These are phyloP conservation scores for Entelexis paramagnoliae DNA, from an alignment of 1,139 yeast species.

Conservation along the genomic window DNA sequence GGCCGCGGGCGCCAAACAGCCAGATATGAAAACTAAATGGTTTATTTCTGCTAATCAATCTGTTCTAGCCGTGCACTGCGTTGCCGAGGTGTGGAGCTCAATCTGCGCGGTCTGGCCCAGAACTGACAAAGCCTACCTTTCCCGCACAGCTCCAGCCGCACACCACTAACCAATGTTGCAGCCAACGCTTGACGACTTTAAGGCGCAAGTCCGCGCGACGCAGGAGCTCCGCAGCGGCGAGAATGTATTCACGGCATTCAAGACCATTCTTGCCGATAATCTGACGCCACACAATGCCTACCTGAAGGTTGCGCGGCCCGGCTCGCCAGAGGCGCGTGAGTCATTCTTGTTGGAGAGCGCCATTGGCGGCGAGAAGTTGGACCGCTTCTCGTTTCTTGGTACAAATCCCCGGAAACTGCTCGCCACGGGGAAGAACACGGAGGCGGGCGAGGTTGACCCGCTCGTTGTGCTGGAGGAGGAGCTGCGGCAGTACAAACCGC, in stretches of 20 bases:
- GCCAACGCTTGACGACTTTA: constrained; percentile 49
- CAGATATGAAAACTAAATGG: too few relatives aligned
- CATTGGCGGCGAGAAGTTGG: constrained; percentile 77
- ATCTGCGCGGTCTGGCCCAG: not conserved
- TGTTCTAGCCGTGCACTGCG: too few relatives aligned
- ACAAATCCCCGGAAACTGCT: constrained; percentile 70
- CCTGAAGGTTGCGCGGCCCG: constrained; percentile 66
- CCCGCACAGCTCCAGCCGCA: too few relatives aligned
- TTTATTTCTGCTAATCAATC: too few relatives aligned
- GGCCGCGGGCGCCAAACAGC: not conserved
- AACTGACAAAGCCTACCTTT: not conserved
- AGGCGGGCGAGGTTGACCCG: constrained; percentile 77
- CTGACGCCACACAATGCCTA: constrained; percentile 86
- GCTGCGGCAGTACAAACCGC: constrained; percentile 55
- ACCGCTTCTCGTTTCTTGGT: constrained; percentile 85
- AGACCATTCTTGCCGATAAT: constrained; percentile 63
- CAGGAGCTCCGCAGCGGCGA: constrained; percentile 30
- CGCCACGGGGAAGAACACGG: constrained; percentile 60
- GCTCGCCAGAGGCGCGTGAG: constrained; percentile 42
- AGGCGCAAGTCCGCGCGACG: constrained; percentile 29
- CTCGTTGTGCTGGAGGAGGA: constrained; percentile 63
- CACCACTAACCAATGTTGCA: constrained; percentile 35
- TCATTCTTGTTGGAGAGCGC: constrained; percentile 85
- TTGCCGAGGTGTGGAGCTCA: not conserved
- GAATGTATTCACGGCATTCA: constrained; percentile 62